Evolutionary conservation across 2,329 filamentous ascomycete genomes (phyloP).

Genomic region (Colletotrichum abscissum): DNA sequence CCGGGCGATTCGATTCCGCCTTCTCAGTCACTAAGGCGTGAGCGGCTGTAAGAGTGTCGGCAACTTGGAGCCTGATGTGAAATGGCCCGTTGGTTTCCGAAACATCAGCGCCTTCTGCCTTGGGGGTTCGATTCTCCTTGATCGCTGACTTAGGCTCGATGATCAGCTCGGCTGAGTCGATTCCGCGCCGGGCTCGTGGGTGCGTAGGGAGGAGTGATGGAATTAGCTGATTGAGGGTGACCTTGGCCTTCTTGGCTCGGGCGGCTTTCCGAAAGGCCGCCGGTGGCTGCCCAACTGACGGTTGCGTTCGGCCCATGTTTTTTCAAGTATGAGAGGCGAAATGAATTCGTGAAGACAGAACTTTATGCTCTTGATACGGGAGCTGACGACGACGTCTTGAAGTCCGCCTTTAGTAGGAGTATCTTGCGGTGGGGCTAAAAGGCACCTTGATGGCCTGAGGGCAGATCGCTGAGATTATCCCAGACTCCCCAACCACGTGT

Average conservation of each 20-base stretch:
- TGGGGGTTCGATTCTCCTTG: background rate
- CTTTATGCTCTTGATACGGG: background rate
- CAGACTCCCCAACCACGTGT: too few relatives aligned
- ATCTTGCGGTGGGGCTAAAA: background rate
- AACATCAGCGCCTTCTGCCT: background rate
- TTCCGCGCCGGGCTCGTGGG: slow-evolving; percentile 64
- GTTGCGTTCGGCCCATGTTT: slow-evolving; percentile 32
- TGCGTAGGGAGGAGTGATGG: slow-evolving; percentile 65
- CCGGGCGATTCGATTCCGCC: background rate
- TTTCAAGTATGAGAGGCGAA: background rate
- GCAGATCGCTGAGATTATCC: background rate
- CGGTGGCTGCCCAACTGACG: slow-evolving; percentile 31
- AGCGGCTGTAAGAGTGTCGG: slow-evolving; percentile 67
- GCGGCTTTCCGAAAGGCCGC: slow-evolving; percentile 38
- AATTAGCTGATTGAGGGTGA: slow-evolving; percentile 69
- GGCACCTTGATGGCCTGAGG: slow-evolving; percentile 5
- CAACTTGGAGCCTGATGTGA: slow-evolving; percentile 57
- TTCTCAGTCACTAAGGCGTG: slow-evolving; percentile 43
- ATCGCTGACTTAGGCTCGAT: slow-evolving; percentile 43
- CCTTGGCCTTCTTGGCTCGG: slow-evolving; percentile 66
- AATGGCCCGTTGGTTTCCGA: slow-evolving; percentile 33
- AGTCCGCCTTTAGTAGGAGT: background rate
- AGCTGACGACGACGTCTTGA: too few relatives aligned
- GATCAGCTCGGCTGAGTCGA: slow-evolving; percentile 63
- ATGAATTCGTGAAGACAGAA: background rate